Base-by-base conservation (phyloP, 2,329 filamentous ascomycete genomes). In the Geoglossum cookeanum region DNA sequence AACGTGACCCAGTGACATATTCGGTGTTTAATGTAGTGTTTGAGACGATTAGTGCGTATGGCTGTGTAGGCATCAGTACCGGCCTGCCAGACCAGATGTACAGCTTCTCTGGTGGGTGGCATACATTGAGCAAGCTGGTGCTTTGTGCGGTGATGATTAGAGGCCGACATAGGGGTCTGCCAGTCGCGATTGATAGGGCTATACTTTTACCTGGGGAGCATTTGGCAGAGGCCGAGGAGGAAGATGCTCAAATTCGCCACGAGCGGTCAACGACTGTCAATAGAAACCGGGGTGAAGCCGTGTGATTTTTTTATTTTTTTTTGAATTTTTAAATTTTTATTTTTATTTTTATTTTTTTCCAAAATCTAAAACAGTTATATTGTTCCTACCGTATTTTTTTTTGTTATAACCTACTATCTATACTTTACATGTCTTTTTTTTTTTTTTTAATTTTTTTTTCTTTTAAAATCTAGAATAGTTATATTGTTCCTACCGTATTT, bases 121-220 rank as follows among this genome's bases (percentile, higher is more conserved):
- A 71, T 35, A 69, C 64, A 3, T 63, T 75, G 55, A 76, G 74
- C 62, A 80, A 80, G 65, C 63, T 80, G 49, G 71, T 80, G 1
- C 65, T 79, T 22, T 77, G 75, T 60, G 71, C 71, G 2, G 73
- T 79, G 55, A 79, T 79, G 77, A 65, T 79, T 30, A 66, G 77
- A 57, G 77, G 78, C 1, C 64, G 77, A 42, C 77, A 80, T 67
- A 67, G 77, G 48, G 76, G 75, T 11, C 63, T 80, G 60, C 77
- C 78, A 0, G 75, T 78, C 37, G 73, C 74, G 52, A 74, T 80
- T 60, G 77, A 80, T 64, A 3, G 58, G 42, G 55, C 55, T 1
- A 37, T 57, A n/a, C 44, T 57, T 30, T n/a, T 57, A 29, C 55
- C 55, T 39, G 55, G 45, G 0, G 55, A 57, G 39, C 42, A 57